Evolutionary conservation across 148 eudicot genomes (phyloP).

Genomic region (Simmondsia chinensis): DNA sequence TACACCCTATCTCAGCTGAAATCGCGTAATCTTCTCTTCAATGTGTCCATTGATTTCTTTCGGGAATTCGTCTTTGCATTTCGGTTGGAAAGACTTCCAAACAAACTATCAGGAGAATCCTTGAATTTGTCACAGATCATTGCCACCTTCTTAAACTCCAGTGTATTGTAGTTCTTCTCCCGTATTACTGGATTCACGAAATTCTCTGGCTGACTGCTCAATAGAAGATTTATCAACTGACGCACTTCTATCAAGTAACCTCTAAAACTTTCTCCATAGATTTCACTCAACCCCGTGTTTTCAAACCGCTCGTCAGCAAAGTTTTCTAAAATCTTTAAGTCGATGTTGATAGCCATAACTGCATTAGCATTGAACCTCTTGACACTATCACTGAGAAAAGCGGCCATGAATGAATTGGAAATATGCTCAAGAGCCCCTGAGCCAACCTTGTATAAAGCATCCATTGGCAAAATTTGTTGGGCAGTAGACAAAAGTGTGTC

Average conservation of each 20-base stretch:
- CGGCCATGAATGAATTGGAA: slow-evolving; percentile 51
- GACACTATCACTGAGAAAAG: slow-evolving; percentile 74
- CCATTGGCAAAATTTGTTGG: slow-evolving; percentile 74
- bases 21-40: slow-evolving; percentile 72
- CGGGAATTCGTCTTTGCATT: slow-evolving; percentile 63
- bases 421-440: slow-evolving; percentile 89
- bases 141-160: slow-evolving; percentile 80
- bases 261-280: slow-evolving; percentile 59
- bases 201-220: slow-evolving; percentile 87
- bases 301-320: slow-evolving; percentile 80
- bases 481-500: slow-evolving; percentile 78
- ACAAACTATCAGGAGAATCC: slow-evolving; percentile 75
- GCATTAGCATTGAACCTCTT: slow-evolving; percentile 84
- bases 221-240: slow-evolving; percentile 70
- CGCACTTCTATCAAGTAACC: slow-evolving; percentile 69
- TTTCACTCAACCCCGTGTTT: slow-evolving; percentile 70
- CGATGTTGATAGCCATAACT: slow-evolving; percentile 54
- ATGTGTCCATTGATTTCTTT: slow-evolving; percentile 76
- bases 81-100: slow-evolving; percentile 87
- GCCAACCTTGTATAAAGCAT: slow-evolving; percentile 81
- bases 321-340: slow-evolving; percentile 61
- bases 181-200: slow-evolving; percentile 93
- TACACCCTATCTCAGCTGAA: slow-evolving; percentile 39
- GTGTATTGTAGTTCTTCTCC: slow-evolving; percentile 54
- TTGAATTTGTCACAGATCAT: slow-evolving; percentile 82